A percentile compares a stretch with the other conserved stretches of the same genome.
Evolutionary conservation across 2,329 filamentous ascomycete genomes (phyloP).

Genomic region (Pestalotiopsis sp.): DNA sequence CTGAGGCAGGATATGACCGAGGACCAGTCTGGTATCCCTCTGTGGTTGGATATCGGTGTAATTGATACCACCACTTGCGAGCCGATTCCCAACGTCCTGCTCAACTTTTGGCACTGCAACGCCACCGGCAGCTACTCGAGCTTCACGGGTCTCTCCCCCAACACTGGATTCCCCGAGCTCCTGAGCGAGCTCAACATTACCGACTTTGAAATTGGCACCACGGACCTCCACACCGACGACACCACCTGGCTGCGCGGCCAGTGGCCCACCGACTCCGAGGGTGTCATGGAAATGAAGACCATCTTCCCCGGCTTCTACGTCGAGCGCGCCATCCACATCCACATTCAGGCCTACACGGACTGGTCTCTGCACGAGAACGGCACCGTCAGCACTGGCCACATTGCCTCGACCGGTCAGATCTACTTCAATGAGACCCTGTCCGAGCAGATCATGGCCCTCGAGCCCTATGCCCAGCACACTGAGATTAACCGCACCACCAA

Average conservation of each 20-base stretch:
- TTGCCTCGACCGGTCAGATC: constrained; percentile 18
- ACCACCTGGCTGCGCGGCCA: constrained; percentile 31
- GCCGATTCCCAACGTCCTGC: constrained; percentile 34
- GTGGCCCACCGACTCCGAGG: constrained; percentile 29
- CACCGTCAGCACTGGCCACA: constrained; percentile 18
- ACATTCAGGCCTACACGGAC: constrained; percentile 17
- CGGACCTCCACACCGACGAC: constrained; percentile 28
- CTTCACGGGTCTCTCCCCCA: constrained; percentile 31
- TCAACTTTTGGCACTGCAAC: constrained; percentile 51
- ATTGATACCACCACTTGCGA: constrained; percentile 47
- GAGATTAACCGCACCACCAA: constrained; percentile 38
- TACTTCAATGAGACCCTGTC: constrained; percentile 19
- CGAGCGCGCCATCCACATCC: constrained; percentile 25
- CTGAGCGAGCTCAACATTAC: constrained; percentile 31
- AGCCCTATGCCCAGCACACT: constrained; percentile 35
- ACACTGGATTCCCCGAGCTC: constrained; percentile 30
- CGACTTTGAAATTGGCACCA: constrained; percentile 15
- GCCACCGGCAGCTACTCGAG: constrained; percentile 45
- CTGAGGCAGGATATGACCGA: constrained; percentile 44
- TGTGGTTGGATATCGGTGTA: constrained; percentile 46
- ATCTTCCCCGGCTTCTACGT: constrained; percentile 25
- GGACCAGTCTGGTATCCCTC: constrained; percentile 39
- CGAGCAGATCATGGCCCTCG: constrained; percentile 33
- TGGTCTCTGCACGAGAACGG: constrained; percentile 19
- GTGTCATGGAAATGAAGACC: constrained; percentile 29